phyloP scores from a whole-genome alignment of 2,329 filamentous ascomycete genomes.

The Tolypocladium cylindrosporum region DNA sequence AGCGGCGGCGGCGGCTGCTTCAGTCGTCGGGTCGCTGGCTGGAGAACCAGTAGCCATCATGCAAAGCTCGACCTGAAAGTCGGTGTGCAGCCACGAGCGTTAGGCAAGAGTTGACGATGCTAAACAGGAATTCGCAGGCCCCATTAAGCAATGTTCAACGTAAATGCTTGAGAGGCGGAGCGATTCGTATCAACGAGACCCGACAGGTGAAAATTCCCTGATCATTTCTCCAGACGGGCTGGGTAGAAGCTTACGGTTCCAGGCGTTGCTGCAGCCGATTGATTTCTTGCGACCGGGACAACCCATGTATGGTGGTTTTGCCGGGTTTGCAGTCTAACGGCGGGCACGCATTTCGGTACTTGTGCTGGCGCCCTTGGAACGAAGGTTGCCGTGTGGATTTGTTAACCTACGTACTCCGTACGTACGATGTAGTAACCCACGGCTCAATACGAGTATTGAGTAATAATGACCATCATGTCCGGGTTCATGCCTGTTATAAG shows the following conservation, averaged over 20 bases:
- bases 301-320: not conserved
- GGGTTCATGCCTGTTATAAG: not conserved
- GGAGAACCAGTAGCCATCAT: not conserved
- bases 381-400: not conserved
- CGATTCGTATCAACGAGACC: not conserved
- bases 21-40: slow-evolving; percentile 7
- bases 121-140: not conserved
- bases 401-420: not conserved
- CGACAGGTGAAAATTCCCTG: not conserved
- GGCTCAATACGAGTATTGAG: not conserved
- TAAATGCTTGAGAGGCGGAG: not conserved
- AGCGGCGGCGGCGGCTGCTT: slow-evolving; percentile 12
- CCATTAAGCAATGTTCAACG: not conserved
- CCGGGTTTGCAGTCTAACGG: not conserved
- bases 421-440: too few relatives aligned
- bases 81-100: not conserved
- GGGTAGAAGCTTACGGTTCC: not conserved
- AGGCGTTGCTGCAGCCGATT: not conserved
- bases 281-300: not conserved
- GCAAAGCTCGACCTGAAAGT: not conserved
- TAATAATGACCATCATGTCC: not conserved
- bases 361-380: not conserved
- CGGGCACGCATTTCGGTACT: not conserved
- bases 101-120: not conserved
- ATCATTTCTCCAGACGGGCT: not conserved